Evolutionary conservation across 2,329 filamentous ascomycete species (phyloP), one percentile per base, ranked within the genome.

Genomic region (Fusarium sterilihyphosum): DNA sequence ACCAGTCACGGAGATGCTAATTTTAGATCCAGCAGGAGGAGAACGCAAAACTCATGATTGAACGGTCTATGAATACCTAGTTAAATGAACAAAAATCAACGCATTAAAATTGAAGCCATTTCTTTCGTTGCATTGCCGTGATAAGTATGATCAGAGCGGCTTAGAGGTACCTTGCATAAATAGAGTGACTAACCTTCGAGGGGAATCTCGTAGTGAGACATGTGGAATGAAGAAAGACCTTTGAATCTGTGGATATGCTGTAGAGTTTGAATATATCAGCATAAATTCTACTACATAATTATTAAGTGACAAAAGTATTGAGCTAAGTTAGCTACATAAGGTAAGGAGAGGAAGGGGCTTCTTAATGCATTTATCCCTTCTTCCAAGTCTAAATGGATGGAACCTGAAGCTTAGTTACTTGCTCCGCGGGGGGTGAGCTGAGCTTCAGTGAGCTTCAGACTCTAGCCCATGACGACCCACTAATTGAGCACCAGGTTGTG

Each of bases 381-480:
- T 26, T 37, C 22, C n/a, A 11, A 37, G 50, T 33, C 29, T n/a
- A 33, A n/a, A n/a, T 33, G 29, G 29, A 49, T 29, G 24, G 44
- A 47, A 47, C 18, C 13, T 22, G 44, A 47, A 33, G 47, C 47
- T 33, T 35, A 35, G 33, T n/a, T 31, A 24, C 47, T n/a, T 33
- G 47, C 18, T 38, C 22, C 17, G 9, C 6, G n/a, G n/a, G 22
- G 44, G 26, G 2, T 35, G 20, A 52, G 50, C 50, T 29, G 24
- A 63, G 70, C 50, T 67, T 26, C 29, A 67, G 62, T 50, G n/a
- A 57, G 35, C 35, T 59, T 59, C n/a, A 31, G 65, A 29, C 41
- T 73, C 41, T 66, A 71, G 61, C 43, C 54, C 29, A 57, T n/a
- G 16, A 14, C 37, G 68, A 56, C 62, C 71, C 68, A 71, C 67